Percentiles rank a stretch among this genome's conserved stretches.
Conservation (phyloP, 495 filamentous ascomycete species). For the Podospora tetraspora region DNA sequence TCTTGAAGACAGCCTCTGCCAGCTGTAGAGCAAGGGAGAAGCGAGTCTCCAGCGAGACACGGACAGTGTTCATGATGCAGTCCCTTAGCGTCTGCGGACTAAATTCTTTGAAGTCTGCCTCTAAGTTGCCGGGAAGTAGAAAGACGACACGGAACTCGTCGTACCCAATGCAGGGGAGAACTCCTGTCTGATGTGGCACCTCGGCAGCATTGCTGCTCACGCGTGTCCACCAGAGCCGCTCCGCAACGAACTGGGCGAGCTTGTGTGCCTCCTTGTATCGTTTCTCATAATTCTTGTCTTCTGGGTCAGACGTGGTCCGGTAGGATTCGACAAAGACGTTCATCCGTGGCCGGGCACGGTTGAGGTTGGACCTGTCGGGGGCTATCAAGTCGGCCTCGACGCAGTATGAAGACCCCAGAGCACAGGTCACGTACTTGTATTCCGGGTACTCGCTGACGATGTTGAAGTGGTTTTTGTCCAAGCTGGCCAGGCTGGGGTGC, state of each 20-base stretch:
- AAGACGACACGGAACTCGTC: not conserved
- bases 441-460: too few species aligned
- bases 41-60: not conserved
- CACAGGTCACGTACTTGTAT: too few species aligned
- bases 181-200: not conserved
- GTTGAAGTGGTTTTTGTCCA: too few species aligned
- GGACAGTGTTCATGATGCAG: not conserved
- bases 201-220: too few species aligned
- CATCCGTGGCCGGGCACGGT: too few species aligned
- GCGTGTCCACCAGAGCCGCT: not conserved
- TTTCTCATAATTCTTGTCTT: too few species aligned
- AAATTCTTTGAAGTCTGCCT: too few species aligned
- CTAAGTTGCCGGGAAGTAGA: not conserved
- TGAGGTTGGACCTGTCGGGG: not conserved
- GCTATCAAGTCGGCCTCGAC: not conserved
- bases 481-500: not conserved
- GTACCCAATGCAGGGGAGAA: not conserved
- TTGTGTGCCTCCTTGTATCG: too few species aligned
- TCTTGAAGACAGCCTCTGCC: not conserved
- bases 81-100: not conserved
- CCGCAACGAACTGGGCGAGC: too few species aligned
- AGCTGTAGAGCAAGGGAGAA: not conserved
- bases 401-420: too few species aligned
- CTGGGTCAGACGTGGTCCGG: too few species aligned
- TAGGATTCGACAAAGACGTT: not conserved